Evolutionary conservation across 1,284 basidiomycete species (phyloP), one percentile per base, ranked within the genome.

Genomic region (Phlebopus sp.): DNA sequence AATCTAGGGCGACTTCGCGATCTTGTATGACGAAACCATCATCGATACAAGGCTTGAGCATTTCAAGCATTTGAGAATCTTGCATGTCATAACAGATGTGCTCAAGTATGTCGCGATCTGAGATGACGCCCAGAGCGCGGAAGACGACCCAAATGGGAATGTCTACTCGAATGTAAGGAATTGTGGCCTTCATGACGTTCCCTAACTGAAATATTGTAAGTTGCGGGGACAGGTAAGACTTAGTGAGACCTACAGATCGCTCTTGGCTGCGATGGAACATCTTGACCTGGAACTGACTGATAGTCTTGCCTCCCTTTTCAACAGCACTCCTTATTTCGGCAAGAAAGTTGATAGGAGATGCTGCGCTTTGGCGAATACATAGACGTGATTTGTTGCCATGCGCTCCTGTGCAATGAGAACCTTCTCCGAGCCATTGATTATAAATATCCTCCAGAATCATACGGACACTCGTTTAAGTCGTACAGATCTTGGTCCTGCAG

Each of bases 101-200:
- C 64, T 95, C 92, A 53, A 99, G 81, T 49, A 99, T 96, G 63
- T 99, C 97, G 50, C 93, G 86, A 67, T 99, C 96, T 34, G 96
- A 96, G 38, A 98, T 95, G 59, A 99, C 94, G 56, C 96, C 96
- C 49, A 99, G 84, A 2, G 92, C 96, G 59, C 96, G 90, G 76
- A 99, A 99, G 60, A 99, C 93, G 49, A 99, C 93, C 82, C 97
- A 97, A 58, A 99, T 95, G 2, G 96, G 96, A 59, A 99, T 95
- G 68, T 99, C 96, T 58, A 94, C 91, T 60, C 95, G 93, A 71
- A 98, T 97, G 70, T 99, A 99, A 0, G 96, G 96, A 46, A 99
- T 89, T 10, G 93, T 95, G 7, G 95, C 95, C 67, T 95, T 93
- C 77, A 99, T 98, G 55, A 95, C 91, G 65, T 93, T 93, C 43